Base-by-base conservation (phyloP, 495 filamentous ascomycete genomes). In the Xylaria venustula region DNA sequence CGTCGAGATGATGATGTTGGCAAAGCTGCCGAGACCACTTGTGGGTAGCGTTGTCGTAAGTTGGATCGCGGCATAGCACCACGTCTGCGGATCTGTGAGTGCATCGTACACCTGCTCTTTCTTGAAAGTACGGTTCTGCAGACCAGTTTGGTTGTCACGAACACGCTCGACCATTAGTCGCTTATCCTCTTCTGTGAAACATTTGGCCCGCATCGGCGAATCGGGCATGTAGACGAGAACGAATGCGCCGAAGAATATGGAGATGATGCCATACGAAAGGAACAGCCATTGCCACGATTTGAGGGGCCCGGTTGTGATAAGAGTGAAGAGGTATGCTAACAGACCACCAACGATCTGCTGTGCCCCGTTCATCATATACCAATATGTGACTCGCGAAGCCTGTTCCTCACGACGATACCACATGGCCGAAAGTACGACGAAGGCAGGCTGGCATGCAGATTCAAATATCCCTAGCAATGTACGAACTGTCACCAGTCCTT, bases 371-470 rank as follows among this genome's bases (percentile, higher is more conserved):
- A 85, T 87, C 83, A 86, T 87, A 69, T 88, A 85, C 85, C 88
- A 90, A 70, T 87, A 88, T 0, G 85, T 85, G 0, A 89, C 85
- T 0, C 82, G 83, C 0, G 77, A 72, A 0, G 87, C 81, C 68
- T 90, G 87, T 60, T 90, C 87, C 50, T 86, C 79, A 9, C 87
- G 80, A 44, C 81, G 85, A 69, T 89, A 90, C 87, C 88, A 90
- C 81, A 89, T 89, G n/a, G 83, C 77, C 0, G 83, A 87, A 19
- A 90, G 74, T 28, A 89, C 67, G 14, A 90, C 71, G 58, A 84
- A 81, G 36, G 77, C 79, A 0, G 86, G 86, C 65, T 87, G 83
- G 67, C 83, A 87, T 55, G 80, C 84, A 14, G 87, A 87, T 60
- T 90, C 88, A 64, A 88, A 89, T 42, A 87, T 79, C 57, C 88